Evolutionary conservation across 768 basidiomycete genomes (phyloP).

Genomic region (Infundibulicybe gibba): DNA sequence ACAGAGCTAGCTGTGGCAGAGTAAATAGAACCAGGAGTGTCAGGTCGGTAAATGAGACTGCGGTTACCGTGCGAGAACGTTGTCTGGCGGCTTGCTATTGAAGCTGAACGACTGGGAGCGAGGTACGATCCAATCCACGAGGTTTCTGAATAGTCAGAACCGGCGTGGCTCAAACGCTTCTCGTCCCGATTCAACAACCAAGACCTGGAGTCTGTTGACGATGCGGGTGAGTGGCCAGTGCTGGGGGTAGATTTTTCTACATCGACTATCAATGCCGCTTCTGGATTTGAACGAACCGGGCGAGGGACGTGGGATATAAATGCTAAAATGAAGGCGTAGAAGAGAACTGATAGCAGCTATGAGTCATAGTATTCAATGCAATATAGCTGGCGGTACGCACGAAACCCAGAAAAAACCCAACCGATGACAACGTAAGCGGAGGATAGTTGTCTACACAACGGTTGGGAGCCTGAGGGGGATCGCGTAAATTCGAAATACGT

Average conservation of each 20-base stretch:
- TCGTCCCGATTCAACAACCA: not conserved
- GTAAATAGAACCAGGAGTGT: constrained; percentile 6
- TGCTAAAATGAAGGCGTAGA: constrained; percentile 24
- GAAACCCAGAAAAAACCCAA: constrained; percentile 26
- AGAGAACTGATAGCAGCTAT: constrained; percentile 12
- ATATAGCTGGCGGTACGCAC: constrained; percentile 20
- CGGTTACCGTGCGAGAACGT: constrained; percentile 3
- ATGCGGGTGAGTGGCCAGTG: not conserved
- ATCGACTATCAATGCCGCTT: constrained; percentile 14
- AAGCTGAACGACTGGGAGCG: not conserved
- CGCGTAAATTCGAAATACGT: not conserved
- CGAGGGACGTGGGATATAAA: constrained; percentile 24
- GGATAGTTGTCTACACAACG: constrained; percentile 25
- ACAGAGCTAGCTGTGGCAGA: constrained; percentile 8
- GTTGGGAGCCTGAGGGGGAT: constrained; percentile 15
- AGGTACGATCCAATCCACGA: constrained; percentile 9
- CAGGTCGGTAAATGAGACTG: constrained; percentile 5
- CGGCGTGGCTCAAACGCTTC: constrained; percentile 14
- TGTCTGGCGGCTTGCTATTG: constrained; percentile 1
- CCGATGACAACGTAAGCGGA: constrained; percentile 23
- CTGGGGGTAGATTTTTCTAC: constrained; percentile 1
- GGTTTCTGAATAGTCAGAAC: constrained; percentile 17
- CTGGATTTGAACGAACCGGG: constrained; percentile 16
- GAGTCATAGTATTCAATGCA: not conserved
- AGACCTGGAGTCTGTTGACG: too few species aligned